A percentile compares a stretch with the other conserved stretches of the same genome.
Conservation (phyloP, 2,329 filamentous ascomycete genomes). For the Cytospora mali region DNA sequence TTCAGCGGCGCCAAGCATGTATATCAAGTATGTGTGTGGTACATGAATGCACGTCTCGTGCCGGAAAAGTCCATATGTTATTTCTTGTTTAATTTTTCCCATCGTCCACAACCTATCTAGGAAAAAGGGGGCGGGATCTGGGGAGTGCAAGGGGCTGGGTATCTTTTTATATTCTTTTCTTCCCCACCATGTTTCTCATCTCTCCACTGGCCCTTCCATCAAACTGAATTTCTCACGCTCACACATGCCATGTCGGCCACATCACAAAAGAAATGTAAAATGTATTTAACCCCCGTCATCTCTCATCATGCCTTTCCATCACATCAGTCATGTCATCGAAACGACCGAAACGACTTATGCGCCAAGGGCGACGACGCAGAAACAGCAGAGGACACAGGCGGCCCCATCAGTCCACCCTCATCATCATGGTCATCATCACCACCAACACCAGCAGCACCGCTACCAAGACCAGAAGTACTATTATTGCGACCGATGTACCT, state of each 20-base stretch:
- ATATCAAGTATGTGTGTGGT: too few relatives aligned
- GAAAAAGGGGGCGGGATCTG: background rate
- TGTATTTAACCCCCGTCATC: background rate
- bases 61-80: background rate
- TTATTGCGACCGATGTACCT: slow-evolving; percentile 45
- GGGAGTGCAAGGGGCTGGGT: background rate
- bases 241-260: background rate
- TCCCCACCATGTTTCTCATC: background rate
- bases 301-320: background rate
- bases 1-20: too few relatives aligned
- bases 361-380: slow-evolving; percentile 44
- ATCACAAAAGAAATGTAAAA: background rate
- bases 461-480: background rate
- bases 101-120: slow-evolving; percentile 24
- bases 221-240: background rate
- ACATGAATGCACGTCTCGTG: too few relatives aligned
- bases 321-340: slow-evolving; percentile 40
- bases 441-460: background rate
- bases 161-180: slow-evolving; percentile 15
- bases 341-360: slow-evolving; percentile 49
- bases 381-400: slow-evolving; percentile 32
- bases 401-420: slow-evolving; percentile 27
- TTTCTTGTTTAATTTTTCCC: slow-evolving; percentile 14
- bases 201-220: background rate
- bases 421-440: background rate